Base-by-base conservation (phyloP, 176 grass and related monocot species). In the Aechmea fasciata region DNA sequence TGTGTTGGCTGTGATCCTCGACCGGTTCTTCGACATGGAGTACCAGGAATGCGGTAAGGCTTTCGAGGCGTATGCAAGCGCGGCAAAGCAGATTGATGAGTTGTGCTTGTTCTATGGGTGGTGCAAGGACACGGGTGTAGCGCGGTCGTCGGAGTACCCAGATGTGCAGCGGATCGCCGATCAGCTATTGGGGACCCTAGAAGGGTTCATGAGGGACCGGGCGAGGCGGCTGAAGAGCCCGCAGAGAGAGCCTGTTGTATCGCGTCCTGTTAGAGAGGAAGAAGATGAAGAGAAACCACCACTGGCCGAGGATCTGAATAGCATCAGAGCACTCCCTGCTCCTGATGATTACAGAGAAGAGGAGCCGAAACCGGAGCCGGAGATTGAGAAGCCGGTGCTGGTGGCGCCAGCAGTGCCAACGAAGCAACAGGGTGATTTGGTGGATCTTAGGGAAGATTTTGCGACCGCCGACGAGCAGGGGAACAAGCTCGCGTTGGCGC, bases 1-100 rank as follows among this genome's bases (percentile, higher is more conserved):
- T 67, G 77, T 87, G 0, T 83, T 92, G 26, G 88, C 83, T 0
- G 52, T 77, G 53, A 67, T 96, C 3, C 76, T 87, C 3, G 93
- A 92, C 72, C 76, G 76, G 0, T 96, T 96, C 87, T 96, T 96
- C 23, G 89, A 90, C 29, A 90, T 92, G 89, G 86, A 79, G 2
- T 92, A 96, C 73, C 41, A 71, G 10, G 77, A 85, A 1, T 92
- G 86, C 71, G 88, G 80, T 64, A 92, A 77, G 74, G 77, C 82
- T 1, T 96, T 96, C 53, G 88, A 90, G 70, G 82, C 83, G 0
- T 74, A 96, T 59, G 78, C 77, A 12, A 76, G 64, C 79, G 49
- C 73, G 3, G 79, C 88, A 50, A 96, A 83, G 79, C 83, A 90
- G 73, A 81, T 85, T 11, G 89, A 92, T 55, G 79, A 77, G 59